A percentile compares a stretch with the other conserved stretches of the same genome.
These are phyloP conservation scores for Populus ilicifolia DNA, from an alignment of 345 rosid genomes.

Conservation along the genomic window DNA sequence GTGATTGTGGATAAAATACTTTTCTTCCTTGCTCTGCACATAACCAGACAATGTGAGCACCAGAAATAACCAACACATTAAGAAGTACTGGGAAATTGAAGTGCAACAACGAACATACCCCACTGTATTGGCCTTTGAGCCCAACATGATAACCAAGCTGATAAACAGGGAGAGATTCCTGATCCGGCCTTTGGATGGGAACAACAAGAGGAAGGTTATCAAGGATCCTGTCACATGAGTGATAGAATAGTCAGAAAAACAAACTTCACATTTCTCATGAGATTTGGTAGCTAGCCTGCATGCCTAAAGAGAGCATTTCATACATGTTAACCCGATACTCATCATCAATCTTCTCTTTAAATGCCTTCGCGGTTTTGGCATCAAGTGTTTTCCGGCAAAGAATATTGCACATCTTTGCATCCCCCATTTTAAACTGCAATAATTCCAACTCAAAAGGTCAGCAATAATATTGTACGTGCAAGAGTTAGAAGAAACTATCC, in stretches of 20 bases:
- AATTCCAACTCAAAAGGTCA: conserved; percentile 19
- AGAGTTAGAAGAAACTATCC: not conserved
- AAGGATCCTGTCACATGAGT: conserved; percentile 66
- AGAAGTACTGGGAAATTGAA: conserved; percentile 9
- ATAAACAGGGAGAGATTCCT: conserved; percentile 59
- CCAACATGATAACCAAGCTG: conserved; percentile 94
- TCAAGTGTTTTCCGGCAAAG: conserved; percentile 52
- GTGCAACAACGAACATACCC: conserved; percentile 48
- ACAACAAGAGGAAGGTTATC: conserved; percentile 95
- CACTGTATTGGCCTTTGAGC: conserved; percentile 79
- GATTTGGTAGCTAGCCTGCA: not conserved
- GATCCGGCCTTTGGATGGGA: conserved; percentile 67
- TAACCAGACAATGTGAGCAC: conserved; percentile 15
- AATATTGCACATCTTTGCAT: conserved; percentile 73
- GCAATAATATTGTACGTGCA: not conserved
- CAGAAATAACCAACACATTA: not conserved
- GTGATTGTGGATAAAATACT: conserved; percentile 86
- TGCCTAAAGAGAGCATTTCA: conserved; percentile 11
- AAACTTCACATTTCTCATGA: not conserved
- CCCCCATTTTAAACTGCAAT: conserved; percentile 85
- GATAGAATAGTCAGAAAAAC: conserved; percentile 23
- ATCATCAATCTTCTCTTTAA: conserved; percentile 86
- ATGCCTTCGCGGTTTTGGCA: conserved; percentile 58
- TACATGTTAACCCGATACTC: conserved; percentile 96
- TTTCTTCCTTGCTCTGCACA: conserved; percentile 79